Base-by-base conservation (phyloP, 768 basidiomycete genomes). In the Strobilomyces dryophilus region DNA sequence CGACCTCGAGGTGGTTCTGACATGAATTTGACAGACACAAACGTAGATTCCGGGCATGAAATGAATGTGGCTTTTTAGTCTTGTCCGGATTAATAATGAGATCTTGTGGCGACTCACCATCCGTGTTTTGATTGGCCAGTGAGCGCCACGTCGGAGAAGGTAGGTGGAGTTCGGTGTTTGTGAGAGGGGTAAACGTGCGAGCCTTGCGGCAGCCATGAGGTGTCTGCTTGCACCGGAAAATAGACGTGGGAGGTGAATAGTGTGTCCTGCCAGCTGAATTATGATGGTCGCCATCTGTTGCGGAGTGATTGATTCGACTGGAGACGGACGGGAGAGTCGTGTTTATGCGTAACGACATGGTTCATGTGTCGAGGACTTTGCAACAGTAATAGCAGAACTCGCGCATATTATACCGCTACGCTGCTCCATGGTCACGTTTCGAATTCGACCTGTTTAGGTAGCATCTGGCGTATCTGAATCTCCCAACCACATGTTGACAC, bases 191-290 rank as follows among this genome's bases (percentile, higher is more conserved):
- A 61, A 67, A 64, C 61, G 66, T 71, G 66, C 69, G 49, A 1
- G 53, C 68, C 69, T 69, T 66, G 66, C 67, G 58, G 51, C 51
- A 47, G 35, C 61, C 64, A 62, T 60, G 64, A 65, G 68, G 68
- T 21, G 51, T 48, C 42, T 49, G 59, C 53, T 62, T 68, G 55
- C 46, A 46, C 49, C 50, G 57, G 42, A 61, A 51, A 57, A 64
- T 56, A 54, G 64, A 54, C 47, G 50, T 45, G 53, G 58, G 49
- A 56, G 62, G 59, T n/a, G 60, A 59, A 53, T 45, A 53, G 20
- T 36, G 40, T 31, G 44, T 50, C 57, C 49, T 57, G 35, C 49
- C 45, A 53, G 53, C 51, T 45, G 58, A 56, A 51, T 24, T 42
- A 29, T 52, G 54, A 41, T 46, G 35, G 52, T 53, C 53, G 39